phyloP scores from a whole-genome alignment of 1,284 basidiomycete species.

The Cutaneotrichosporon cutaneum region DNA sequence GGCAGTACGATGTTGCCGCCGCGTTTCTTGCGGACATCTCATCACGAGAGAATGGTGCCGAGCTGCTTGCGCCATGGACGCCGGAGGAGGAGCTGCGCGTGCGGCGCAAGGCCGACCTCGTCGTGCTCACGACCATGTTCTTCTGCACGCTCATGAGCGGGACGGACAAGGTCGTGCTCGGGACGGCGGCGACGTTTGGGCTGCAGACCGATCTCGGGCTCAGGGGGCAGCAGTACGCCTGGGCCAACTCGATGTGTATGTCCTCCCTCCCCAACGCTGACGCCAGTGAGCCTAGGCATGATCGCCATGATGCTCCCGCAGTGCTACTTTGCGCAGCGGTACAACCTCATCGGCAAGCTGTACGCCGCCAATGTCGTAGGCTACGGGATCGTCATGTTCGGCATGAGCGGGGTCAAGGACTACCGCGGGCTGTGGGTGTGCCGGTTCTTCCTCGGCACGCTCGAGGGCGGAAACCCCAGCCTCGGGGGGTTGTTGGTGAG shows the following conservation, averaged over 20 bases:
- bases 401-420: slow-evolving; percentile 9
- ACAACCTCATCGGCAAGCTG: slow-evolving; percentile 1
- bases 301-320: not conserved
- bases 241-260: slow-evolving; percentile 28
- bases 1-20: slow-evolving; percentile 28
- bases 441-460: slow-evolving; percentile 28
- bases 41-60: slow-evolving; percentile 22
- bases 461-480: slow-evolving; percentile 18
- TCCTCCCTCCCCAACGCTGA: not conserved
- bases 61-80: slow-evolving; percentile 31
- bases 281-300: not conserved
- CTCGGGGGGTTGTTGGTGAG: slow-evolving; percentile 6
- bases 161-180: slow-evolving; percentile 33
- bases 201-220: slow-evolving; percentile 18
- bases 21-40: slow-evolving; percentile 28
- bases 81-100: slow-evolving; percentile 26
- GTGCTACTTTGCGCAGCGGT: not conserved
- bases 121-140: slow-evolving; percentile 23
- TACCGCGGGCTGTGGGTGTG: slow-evolving; percentile 19
- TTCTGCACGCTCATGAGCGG: slow-evolving; percentile 15
- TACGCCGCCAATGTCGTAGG: slow-evolving; percentile 21
- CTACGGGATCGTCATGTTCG: slow-evolving; percentile 26
- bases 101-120: slow-evolving; percentile 23
- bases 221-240: slow-evolving; percentile 26
- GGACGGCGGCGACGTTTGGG: slow-evolving; percentile 45